These are phyloP conservation scores for Fagopyrum tataricum DNA, from an alignment of 148 eudicot genomes.

Conservation along the genomic window DNA sequence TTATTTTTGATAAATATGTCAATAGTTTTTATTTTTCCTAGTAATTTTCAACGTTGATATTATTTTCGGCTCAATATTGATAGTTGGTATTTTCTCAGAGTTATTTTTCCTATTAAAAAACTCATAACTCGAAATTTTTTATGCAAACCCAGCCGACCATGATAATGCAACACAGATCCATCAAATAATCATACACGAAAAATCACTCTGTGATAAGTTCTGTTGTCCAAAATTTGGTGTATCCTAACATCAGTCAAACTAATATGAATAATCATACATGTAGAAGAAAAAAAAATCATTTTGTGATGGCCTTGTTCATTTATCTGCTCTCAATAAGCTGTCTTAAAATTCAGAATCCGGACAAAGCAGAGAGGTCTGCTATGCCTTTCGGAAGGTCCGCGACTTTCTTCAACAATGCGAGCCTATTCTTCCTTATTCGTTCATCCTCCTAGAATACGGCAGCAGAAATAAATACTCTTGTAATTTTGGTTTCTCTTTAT, in stretches of 20 bases:
- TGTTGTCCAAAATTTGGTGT: neutral
- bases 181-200: neutral
- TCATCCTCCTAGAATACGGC: slow-evolving; percentile 60
- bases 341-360: slow-evolving; percentile 53
- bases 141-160: too few relatives aligned
- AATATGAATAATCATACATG: neutral
- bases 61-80: too few relatives aligned
- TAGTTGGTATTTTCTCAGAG: too few relatives aligned
- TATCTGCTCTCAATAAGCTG: neutral
- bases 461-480: neutral
- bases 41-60: too few relatives aligned
- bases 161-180: neutral
- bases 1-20: too few relatives aligned
- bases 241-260: neutral
- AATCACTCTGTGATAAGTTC: neutral
- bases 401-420: slow-evolving; percentile 56
- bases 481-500: neutral
- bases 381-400: slow-evolving; percentile 90
- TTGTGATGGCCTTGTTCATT: neutral
- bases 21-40: too few relatives aligned
- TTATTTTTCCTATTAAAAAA: too few relatives aligned
- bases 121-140: neutral
- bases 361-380: slow-evolving; percentile 79
- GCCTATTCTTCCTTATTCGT: slow-evolving; percentile 70
- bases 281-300: neutral